A percentile compares a stretch with the other conserved stretches of the same genome.
These are phyloP conservation scores for Trichosporon sp. DNA, from an alignment of 1,284 basidiomycete species.

Conservation along the genomic window DNA sequence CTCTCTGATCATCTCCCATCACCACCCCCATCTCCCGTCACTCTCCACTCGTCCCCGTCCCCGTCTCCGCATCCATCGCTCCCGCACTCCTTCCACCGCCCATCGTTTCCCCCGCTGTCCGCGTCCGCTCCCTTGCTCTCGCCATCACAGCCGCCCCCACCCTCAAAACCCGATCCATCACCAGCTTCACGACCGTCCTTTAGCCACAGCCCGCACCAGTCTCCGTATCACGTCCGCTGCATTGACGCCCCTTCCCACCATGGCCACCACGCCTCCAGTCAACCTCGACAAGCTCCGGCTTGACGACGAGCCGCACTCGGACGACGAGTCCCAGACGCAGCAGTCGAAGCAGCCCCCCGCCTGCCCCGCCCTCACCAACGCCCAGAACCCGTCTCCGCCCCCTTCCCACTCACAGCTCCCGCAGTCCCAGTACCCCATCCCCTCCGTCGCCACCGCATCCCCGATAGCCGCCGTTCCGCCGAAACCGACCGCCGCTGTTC, in stretches of 20 bases:
- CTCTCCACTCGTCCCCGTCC: neutral
- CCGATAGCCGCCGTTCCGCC: neutral
- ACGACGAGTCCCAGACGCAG: neutral
- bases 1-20: neutral
- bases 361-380: neutral
- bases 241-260: neutral
- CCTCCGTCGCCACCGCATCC: neutral
- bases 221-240: neutral
- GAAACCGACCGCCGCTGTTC: neutral
- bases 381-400: neutral
- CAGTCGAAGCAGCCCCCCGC: neutral
- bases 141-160: neutral
- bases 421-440: neutral
- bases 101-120: neutral
- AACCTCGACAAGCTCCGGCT: neutral
- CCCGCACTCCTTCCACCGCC: neutral
- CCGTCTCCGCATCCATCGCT: neutral
- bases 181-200: neutral
- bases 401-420: neutral
- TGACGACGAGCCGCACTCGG: neutral
- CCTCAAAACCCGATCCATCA: neutral
- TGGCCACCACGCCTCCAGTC: neutral
- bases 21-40: neutral
- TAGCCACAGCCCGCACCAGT: neutral
- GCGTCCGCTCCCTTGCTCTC: neutral